Evolutionary conservation across 140 eudicot species (phyloP).

Genomic region (Oenanthe javanica): DNA sequence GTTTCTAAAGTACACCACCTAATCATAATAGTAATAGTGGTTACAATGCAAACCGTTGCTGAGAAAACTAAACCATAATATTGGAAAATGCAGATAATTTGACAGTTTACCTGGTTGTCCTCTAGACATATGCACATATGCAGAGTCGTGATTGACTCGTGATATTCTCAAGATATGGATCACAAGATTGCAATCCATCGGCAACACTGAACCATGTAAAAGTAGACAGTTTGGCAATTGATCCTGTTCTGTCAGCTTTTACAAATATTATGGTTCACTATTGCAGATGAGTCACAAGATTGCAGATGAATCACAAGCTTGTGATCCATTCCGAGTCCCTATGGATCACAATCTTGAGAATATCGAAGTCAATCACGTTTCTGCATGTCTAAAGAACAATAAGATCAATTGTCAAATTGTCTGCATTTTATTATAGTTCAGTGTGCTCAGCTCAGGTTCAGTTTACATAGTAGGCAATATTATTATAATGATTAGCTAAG

Average conservation of each 20-base stretch:
- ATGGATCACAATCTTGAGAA: background rate
- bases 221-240: too few relatives aligned
- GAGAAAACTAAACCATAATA: background rate
- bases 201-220: too few relatives aligned
- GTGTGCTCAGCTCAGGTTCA: too few relatives aligned
- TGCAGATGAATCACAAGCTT: too few relatives aligned
- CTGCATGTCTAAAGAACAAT: background rate
- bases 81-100: background rate
- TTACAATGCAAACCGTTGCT: too few relatives aligned
- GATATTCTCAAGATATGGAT: background rate
- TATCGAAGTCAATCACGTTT: background rate
- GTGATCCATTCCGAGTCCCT: too few relatives aligned
- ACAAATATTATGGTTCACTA: background rate
- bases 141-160: background rate
- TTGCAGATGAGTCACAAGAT: too few relatives aligned
- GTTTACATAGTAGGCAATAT: background rate
- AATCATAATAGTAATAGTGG: background rate
- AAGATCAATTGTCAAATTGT: background rate
- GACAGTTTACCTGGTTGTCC: background rate
- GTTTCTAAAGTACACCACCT: background rate
- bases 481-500: background rate
- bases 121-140: background rate
- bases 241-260: background rate
- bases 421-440: background rate
- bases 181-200: too few relatives aligned